phyloP scores from a whole-genome alignment of 352 stramenopile genomes.

The Hyaloperonospora brassicae region DNA sequence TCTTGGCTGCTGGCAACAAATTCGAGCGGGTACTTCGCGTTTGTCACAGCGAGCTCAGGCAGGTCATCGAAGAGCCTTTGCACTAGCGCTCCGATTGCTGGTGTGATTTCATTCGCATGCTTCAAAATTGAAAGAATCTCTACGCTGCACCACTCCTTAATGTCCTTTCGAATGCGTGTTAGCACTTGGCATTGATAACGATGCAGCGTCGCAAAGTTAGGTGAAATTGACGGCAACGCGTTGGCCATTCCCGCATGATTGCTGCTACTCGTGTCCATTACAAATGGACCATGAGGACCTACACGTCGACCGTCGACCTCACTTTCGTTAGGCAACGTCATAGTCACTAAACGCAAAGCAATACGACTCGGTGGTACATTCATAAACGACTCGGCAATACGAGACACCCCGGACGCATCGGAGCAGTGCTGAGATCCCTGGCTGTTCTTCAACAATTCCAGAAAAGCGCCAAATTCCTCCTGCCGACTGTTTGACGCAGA shows the following conservation, averaged over 20 bases:
- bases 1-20: constrained; percentile 68
- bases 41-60: constrained; percentile 46
- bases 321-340: constrained; percentile 73
- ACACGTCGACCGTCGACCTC: constrained; percentile 38
- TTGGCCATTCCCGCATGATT: constrained; percentile 12
- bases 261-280: constrained; percentile 35
- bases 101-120: constrained; percentile 54
- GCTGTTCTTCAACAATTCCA: constrained; percentile 30
- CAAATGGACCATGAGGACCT: constrained; percentile 40
- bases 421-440: constrained; percentile 7
- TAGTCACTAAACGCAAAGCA: constrained; percentile 62
- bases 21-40: constrained; percentile 55
- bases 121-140: constrained; percentile 77
- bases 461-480: constrained; percentile 31
- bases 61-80: constrained; percentile 70
- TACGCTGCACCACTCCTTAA: constrained; percentile 80
- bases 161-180: constrained; percentile 50
- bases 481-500: constrained; percentile 22
- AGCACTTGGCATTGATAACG: constrained; percentile 72
- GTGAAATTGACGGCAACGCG: constrained; percentile 22
- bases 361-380: constrained; percentile 36
- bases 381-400: constrained; percentile 52
- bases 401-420: constrained; percentile 24
- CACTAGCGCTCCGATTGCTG: constrained; percentile 52
- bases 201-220: constrained; percentile 54